phyloP scores from a whole-genome alignment of 805 yeast genomes.

The Wickerhamomyces tratensis region DNA sequence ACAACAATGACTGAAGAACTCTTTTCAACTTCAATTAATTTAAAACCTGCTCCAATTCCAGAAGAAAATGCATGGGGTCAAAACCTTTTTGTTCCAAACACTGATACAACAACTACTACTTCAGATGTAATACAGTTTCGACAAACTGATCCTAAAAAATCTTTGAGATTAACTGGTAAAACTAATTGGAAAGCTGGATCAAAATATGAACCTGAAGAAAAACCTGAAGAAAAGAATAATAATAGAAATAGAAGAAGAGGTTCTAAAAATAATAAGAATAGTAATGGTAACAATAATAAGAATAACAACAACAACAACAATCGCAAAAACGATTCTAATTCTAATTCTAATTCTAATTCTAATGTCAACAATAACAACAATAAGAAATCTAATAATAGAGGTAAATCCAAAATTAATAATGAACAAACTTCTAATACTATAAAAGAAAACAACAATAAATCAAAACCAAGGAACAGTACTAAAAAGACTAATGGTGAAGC shows the following conservation, averaged over 20 bases:
- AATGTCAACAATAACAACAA: conserved; percentile 1
- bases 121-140: conserved; percentile 9
- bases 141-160: conserved; percentile 8
- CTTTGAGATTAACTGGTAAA: too few relatives aligned
- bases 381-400: not conserved
- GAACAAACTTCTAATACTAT: not conserved
- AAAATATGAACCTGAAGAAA: too few relatives aligned
- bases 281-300: not conserved
- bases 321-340: not conserved
- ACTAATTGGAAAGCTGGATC: too few relatives aligned
- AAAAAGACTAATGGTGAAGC: not conserved
- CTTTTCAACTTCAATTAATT: conserved; percentile 9
- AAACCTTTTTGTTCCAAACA: not conserved
- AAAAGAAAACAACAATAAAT: conserved; percentile 1
- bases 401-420: conserved; percentile 2
- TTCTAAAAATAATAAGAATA: conserved; percentile 1
- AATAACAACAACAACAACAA: not conserved
- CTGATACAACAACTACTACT: not conserved
- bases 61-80: conserved; percentile 17
- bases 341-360: not conserved
- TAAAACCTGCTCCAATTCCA: conserved; percentile 20
- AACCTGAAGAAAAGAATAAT: not conserved
- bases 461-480: not conserved
- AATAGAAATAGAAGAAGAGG: conserved; percentile 1
- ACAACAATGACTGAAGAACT: not conserved